Conservation (phyloP, 73 alveolate species). For the Stentor roeselii region DNA sequence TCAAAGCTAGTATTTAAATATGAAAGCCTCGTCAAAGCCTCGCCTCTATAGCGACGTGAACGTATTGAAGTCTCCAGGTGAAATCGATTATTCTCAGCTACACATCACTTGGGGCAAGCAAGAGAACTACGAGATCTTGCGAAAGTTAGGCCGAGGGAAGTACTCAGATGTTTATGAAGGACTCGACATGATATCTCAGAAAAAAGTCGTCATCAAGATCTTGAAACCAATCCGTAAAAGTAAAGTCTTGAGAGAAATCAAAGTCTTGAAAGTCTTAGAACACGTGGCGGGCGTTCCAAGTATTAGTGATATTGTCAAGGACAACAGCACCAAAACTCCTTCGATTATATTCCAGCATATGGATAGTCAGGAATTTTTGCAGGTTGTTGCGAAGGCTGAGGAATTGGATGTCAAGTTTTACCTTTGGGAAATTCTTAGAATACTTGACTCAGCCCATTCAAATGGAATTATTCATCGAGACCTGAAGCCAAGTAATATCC, state of each 20-base stretch:
- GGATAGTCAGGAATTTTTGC: slow-evolving; percentile 85
- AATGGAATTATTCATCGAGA: slow-evolving; percentile 96
- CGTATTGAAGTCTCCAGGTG: too few relatives aligned
- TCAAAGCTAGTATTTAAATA: too few relatives aligned
- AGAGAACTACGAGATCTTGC: slow-evolving; percentile 86
- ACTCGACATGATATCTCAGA: slow-evolving; percentile 65
- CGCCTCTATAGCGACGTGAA: too few relatives aligned
- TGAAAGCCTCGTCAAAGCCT: neutral
- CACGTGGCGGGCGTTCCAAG: slow-evolving; percentile 91
- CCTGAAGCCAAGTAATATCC: slow-evolving; percentile 93
- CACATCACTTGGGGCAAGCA: too few relatives aligned
- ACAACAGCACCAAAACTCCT: slow-evolving; percentile 91
- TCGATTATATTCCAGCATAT: slow-evolving; percentile 78
- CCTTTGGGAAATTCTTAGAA: slow-evolving; percentile 82
- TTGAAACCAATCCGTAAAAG: slow-evolving; percentile 93
- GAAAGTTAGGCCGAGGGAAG: slow-evolving; percentile 94
- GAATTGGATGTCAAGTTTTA: slow-evolving; percentile 89
- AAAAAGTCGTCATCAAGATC: slow-evolving; percentile 80
- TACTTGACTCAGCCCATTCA: slow-evolving; percentile 93
- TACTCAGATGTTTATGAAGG: slow-evolving; percentile 98
- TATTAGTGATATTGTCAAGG: slow-evolving; percentile 92
- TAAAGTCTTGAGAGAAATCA: slow-evolving; percentile 92
- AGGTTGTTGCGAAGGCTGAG: slow-evolving; percentile 73
- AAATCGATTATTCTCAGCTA: too few relatives aligned
- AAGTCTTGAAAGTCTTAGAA: slow-evolving; percentile 84